Evolutionary conservation across 768 basidiomycete species (phyloP).

Genomic region (Leccinellum albellum): DNA sequence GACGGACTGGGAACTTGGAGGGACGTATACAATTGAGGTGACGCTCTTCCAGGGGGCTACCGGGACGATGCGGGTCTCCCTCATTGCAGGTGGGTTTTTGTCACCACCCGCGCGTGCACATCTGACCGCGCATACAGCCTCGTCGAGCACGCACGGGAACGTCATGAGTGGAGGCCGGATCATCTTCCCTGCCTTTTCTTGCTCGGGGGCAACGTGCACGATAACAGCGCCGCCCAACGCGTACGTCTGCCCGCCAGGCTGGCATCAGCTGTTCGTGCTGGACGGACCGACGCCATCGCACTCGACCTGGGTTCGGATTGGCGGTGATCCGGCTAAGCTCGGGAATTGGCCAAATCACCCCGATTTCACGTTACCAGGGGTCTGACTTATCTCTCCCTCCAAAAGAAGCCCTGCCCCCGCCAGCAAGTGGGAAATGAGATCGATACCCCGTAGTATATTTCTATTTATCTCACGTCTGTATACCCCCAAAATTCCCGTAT

Average conservation of each 20-base stretch:
- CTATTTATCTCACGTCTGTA: neutral
- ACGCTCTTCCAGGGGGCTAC: conserved; percentile 39
- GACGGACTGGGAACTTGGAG: conserved; percentile 62
- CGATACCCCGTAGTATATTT: neutral
- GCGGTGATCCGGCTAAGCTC: conserved; percentile 65
- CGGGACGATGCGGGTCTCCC: conserved; percentile 54
- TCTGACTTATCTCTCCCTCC: conserved; percentile 27
- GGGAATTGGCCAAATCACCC: conserved; percentile 73
- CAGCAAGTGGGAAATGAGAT: neutral
- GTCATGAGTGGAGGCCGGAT: conserved; percentile 64
- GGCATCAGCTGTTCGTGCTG: conserved; percentile 73
- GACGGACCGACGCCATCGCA: conserved; percentile 78
- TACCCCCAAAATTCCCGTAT: neutral
- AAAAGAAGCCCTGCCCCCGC: neutral
- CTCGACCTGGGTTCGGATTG: conserved; percentile 73
- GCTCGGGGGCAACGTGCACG: conserved; percentile 65
- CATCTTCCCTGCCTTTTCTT: conserved; percentile 70
- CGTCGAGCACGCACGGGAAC: conserved; percentile 76
- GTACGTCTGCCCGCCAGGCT: conserved; percentile 66
- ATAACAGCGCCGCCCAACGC: conserved; percentile 75
- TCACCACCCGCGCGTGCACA: neutral
- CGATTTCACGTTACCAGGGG: conserved; percentile 65
- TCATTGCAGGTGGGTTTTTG: conserved; percentile 53
- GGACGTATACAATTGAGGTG: conserved; percentile 50
- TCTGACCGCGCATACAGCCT: conserved; percentile 41